Evolutionary conservation across 306 rosid species (phyloP), one percentile per base, ranked within the genome.

Genomic region (Cyclanthera cordifolia): DNA sequence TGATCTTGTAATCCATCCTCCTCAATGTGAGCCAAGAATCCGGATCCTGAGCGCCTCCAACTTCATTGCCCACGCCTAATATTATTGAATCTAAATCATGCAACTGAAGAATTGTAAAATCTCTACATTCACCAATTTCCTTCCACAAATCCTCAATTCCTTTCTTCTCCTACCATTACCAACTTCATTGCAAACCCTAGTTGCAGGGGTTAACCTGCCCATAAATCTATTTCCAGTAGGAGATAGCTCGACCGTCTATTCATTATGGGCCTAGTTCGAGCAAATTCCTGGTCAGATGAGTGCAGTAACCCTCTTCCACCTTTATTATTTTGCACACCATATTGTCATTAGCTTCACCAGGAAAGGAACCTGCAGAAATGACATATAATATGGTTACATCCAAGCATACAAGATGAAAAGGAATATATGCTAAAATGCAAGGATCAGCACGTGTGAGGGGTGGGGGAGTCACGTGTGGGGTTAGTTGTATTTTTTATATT

Each of bases 61-160:
- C 81, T 24, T 82, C 95, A 76, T 79, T 80, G 67, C 6, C 84
- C 73, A 71, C 90, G 69, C 82, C 89, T 41, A 88, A 71, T 53
- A 82, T 95, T 32, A 85, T 72, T n/a, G 90, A 53, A 71, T 83
- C 97, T 39, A 91, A 80, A 61, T 79, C 97, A 79, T 75, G 67
- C 74, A 80, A 43, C 54, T 28, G 81, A 76, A 88, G 55, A 77
- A 75, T 80, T 50, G 79, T 47, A 30, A 75, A 53, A 77, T 84
- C 86, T 69, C 72, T 46, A 24, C 82, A 74, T 41, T 71, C 87
- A 81, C 72, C 79, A 34, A 74, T 50, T 68, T 79, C 87, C 48
- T 76, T 60, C 37, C 83, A 64, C 10, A 76, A 76, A 52, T 78
- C 77, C 21, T 68, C 73, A 66, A 64, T 75, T 81, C 84, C 65